Evolutionary conservation across 2,329 filamentous ascomycete species (phyloP).

Genomic region (Aspergillus intermedius): DNA sequence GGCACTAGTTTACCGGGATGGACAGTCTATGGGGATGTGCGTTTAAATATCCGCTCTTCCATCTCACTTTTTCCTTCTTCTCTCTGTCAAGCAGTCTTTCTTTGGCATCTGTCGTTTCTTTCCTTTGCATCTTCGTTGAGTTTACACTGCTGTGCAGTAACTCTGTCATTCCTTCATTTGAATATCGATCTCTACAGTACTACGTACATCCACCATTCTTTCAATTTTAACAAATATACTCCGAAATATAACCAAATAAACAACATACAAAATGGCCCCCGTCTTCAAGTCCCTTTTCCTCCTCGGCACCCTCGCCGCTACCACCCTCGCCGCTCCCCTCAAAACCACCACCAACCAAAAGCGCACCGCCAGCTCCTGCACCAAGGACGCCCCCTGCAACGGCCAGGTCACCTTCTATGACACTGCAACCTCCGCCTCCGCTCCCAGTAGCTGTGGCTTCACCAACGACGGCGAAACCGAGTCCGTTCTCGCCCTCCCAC

Average conservation of each 20-base stretch:
- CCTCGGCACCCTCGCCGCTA: conserved; percentile 29
- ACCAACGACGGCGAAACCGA: conserved; percentile 52
- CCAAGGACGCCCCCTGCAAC: conserved; percentile 21
- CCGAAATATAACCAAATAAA: conserved; percentile 2
- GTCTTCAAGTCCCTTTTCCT: conserved; percentile 32
- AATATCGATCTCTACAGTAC: conserved; percentile 4
- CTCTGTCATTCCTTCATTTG: neutral
- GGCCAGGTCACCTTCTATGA: conserved; percentile 72
- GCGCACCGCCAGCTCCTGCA: conserved; percentile 16
- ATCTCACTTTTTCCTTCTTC: neutral
- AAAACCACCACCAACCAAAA: conserved; percentile 4
- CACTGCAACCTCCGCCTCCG: conserved; percentile 54
- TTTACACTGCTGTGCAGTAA: conserved; percentile 22
- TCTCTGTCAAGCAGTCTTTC: neutral
- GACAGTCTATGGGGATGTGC: neutral
- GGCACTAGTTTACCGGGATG: neutral
- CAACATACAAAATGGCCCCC: conserved; percentile 26
- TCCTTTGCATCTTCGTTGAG: conserved; percentile 11
- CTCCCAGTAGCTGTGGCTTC: conserved; percentile 51
- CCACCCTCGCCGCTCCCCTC: conserved; percentile 21
- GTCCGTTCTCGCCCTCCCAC: conserved; percentile 63
- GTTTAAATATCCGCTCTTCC: neutral
- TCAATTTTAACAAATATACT: conserved; percentile 7
- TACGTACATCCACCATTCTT: neutral
- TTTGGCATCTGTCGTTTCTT: conserved; percentile 1